These are phyloP conservation scores for Pittosporum tobira DNA, from an alignment of 129 eudicot species.

Conservation along the genomic window DNA sequence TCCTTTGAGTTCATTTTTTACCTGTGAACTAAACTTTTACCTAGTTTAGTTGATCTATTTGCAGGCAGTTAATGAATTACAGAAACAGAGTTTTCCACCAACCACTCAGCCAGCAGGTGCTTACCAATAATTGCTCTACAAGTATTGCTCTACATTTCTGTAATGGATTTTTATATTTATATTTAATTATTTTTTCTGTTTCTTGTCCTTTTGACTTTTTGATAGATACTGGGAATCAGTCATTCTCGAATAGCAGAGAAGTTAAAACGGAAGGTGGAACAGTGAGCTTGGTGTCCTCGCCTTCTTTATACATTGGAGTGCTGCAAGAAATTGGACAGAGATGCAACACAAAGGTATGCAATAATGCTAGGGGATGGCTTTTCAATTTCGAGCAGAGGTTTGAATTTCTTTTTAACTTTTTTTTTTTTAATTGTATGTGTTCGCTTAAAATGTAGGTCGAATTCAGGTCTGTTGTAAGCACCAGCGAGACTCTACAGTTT, in stretches of 20 bases:
- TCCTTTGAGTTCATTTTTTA: not conserved
- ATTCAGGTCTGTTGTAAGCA: slow-evolving; percentile 56
- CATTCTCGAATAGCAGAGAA: slow-evolving; percentile 32
- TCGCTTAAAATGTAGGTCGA: slow-evolving; percentile 56
- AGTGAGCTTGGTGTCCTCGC: slow-evolving; percentile 26
- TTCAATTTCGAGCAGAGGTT: slow-evolving; percentile 1
- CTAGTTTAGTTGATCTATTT: not conserved
- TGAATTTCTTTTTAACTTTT: slow-evolving; percentile 3
- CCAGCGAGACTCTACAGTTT: slow-evolving; percentile 61
- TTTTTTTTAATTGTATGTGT: too few species aligned
- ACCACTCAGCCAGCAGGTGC: slow-evolving; percentile 43
- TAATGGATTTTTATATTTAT: too few species aligned
- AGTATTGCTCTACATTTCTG: too few species aligned
- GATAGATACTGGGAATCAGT: slow-evolving; percentile 30
- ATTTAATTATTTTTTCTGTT: too few species aligned
- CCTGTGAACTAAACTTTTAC: too few species aligned
- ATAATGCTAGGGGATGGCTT: not conserved
- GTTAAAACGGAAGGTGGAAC: slow-evolving; percentile 40
- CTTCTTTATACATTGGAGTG: slow-evolving; percentile 54
- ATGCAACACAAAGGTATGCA: slow-evolving; percentile 65
- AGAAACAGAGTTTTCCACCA: slow-evolving; percentile 32
- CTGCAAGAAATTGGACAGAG: slow-evolving; percentile 83
- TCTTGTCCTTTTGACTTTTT: not conserved
- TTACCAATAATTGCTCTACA: too few species aligned
- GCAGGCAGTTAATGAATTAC: slow-evolving; percentile 44